Evolutionary conservation across 23 red algal genomes (phyloP), one percentile per base, ranked within the genome.

Genomic region (Gracilaria caudata): DNA sequence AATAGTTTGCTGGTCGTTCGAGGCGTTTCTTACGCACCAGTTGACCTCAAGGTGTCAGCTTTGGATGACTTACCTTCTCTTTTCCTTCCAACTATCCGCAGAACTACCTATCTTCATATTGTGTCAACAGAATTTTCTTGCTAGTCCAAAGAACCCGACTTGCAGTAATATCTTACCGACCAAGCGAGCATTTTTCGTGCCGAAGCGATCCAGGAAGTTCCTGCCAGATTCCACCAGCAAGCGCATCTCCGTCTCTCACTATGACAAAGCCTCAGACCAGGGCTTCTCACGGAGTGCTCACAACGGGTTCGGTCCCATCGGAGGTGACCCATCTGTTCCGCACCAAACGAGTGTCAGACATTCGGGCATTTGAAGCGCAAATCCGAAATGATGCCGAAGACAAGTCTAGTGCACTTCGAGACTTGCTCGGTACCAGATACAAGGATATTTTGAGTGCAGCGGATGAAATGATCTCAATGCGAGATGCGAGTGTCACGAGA

Each of bases 371-470:
- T 51, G 87, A 91, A 66, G 71, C 87, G 21, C 71, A 74, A 44
- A 91, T 91, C 44, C 87, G 87, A 58, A 28, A 57, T 60, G 87
- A 91, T n/a, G 87, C 87, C 40, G 77, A 80, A 70, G 87, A 91
- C 21, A 81, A 82, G 43, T 91, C 87, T 33, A 76, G 37, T 12
- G 58, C 76, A 20, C 87, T 91, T 21, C 78, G 87, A 32, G 46
- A 81, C 14, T 51, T 91, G 40, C 66, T 91, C 9, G 87, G 75
- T 36, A 91, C 87, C n/a, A 58, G 87, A 10, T 91, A 91, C 63
- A 54, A 51, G 32, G 87, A 91, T 56, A 61, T 91, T 40, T 64
- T 91, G 13, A 60, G 7, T 7, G 87, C 87, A 1, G 76, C 87
- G 3, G 87, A 91, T 70, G 77, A 81, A 36, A 82, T 91, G 53